Conservation (phyloP, 140 eudicot genomes). For the Erigeron philadelphicus region DNA sequence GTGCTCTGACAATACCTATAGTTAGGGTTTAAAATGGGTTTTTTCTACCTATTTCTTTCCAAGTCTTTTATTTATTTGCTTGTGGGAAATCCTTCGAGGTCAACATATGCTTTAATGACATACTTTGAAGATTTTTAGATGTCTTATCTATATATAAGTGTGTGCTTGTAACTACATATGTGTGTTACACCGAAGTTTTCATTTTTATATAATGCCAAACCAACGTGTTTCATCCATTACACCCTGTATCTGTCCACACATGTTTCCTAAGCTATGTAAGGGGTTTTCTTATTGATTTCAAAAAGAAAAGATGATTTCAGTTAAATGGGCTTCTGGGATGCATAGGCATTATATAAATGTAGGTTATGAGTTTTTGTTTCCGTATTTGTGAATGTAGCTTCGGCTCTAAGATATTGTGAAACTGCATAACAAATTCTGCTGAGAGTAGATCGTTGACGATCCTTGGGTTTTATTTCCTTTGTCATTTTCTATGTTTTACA, state of each 20-base stretch:
- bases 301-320: slow-evolving; percentile 3
- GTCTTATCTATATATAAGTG: background rate
- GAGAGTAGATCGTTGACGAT: background rate
- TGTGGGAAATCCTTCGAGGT: background rate
- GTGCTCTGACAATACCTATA: too few relatives aligned
- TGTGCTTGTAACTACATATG: background rate
- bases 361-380: slow-evolving; percentile 8
- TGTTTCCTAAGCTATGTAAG: slow-evolving; percentile 11
- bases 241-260: background rate
- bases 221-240: slow-evolving; percentile 3
- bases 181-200: background rate
- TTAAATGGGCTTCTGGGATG: background rate
- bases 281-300: slow-evolving; percentile 1
- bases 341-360: background rate
- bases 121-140: background rate
- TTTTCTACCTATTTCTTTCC: background rate
- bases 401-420: background rate
- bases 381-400: slow-evolving; percentile 8
- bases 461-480: background rate
- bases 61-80: slow-evolving; percentile 12
- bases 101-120: slow-evolving; percentile 2
- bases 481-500: background rate
- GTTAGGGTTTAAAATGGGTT: too few relatives aligned
- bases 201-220: slow-evolving; percentile 5
- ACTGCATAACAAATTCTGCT: background rate